A percentile compares a stretch with the other conserved stretches of the same genome.
These are phyloP conservation scores for Elongisporangium senticosum DNA, from an alignment of 352 stramenopile genomes.

Conservation along the genomic window DNA sequence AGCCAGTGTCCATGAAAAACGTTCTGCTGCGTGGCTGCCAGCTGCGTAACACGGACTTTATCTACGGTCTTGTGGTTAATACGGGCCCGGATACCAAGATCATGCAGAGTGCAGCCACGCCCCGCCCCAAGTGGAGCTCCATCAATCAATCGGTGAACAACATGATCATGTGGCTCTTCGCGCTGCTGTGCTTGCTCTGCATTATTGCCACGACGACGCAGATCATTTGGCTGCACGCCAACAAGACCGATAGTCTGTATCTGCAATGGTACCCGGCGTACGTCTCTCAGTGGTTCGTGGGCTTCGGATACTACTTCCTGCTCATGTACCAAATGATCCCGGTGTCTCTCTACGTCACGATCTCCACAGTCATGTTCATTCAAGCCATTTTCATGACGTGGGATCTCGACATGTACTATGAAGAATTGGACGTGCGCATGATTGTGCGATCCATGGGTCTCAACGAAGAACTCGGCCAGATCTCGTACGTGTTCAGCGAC, in stretches of 20 bases:
- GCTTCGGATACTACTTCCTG: constrained; percentile 91
- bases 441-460: constrained; percentile 79
- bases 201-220: constrained; percentile 47
- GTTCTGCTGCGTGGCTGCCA: constrained; percentile 84
- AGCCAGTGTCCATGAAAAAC: constrained; percentile 79
- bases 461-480: constrained; percentile 90
- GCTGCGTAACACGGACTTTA: constrained; percentile 86
- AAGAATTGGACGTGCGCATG: constrained; percentile 85
- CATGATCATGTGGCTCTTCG: constrained; percentile 75
- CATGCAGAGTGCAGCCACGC: constrained; percentile 67
- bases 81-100: constrained; percentile 82
- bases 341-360: constrained; percentile 96
- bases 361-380: constrained; percentile 94
- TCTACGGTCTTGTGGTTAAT: constrained; percentile 87
- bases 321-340: constrained; percentile 97
- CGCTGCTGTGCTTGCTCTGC: constrained; percentile 59
- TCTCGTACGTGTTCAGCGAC: constrained; percentile 91
- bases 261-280: constrained; percentile 37
- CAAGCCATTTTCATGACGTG: constrained; percentile 93
- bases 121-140: constrained; percentile 70
- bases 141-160: constrained; percentile 79
- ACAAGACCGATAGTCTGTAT: constrained; percentile 47
- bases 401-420: constrained; percentile 90
- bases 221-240: constrained; percentile 52
- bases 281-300: constrained; percentile 61